Evolutionary conservation across 1,139 yeast species (phyloP).

Genomic region (Suhomyces bolitotheri): DNA sequence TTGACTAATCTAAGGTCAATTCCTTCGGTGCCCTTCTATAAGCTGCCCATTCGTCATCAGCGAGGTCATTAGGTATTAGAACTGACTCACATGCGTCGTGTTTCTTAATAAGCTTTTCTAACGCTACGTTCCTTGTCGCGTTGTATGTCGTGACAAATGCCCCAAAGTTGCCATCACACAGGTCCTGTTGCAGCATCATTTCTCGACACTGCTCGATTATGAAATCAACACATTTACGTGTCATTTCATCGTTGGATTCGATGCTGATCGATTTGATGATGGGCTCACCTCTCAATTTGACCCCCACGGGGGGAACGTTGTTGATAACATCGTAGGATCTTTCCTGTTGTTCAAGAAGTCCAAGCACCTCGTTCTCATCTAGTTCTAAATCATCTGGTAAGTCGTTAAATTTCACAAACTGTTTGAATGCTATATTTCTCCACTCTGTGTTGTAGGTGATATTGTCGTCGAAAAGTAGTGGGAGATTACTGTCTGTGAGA

Average conservation of each 20-base stretch:
- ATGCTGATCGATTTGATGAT: constrained; percentile 8
- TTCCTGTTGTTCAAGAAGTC: constrained; percentile 18
- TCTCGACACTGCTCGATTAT: constrained; percentile 8
- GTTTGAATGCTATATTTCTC: constrained; percentile 12
- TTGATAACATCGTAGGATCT: constrained; percentile 15
- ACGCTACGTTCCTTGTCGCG: background rate
- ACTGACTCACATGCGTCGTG: constrained; percentile 5
- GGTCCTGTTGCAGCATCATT: background rate
- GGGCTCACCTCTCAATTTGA: constrained; percentile 15
- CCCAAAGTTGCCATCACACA: constrained; percentile 2
- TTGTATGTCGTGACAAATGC: constrained; percentile 1
- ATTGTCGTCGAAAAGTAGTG: constrained; percentile 19
- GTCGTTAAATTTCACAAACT: constrained; percentile 10
- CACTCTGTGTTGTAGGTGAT: constrained; percentile 20
- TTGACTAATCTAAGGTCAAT: constrained; percentile 1
- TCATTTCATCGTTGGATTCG: constrained; percentile 2
- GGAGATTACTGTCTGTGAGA: constrained; percentile 16
- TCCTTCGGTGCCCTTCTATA: constrained; percentile 6
- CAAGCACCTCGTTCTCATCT: constrained; percentile 16
- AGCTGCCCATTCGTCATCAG: constrained; percentile 4
- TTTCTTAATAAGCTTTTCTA: constrained; percentile 3
- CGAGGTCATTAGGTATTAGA: constrained; percentile 3
- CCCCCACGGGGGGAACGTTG: constrained; percentile 20
- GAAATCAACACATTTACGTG: constrained; percentile 2
- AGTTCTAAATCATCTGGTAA: constrained; percentile 13